Conservation (phyloP, 169 alveolate genomes). For the Theileria luwenshuni region DNA sequence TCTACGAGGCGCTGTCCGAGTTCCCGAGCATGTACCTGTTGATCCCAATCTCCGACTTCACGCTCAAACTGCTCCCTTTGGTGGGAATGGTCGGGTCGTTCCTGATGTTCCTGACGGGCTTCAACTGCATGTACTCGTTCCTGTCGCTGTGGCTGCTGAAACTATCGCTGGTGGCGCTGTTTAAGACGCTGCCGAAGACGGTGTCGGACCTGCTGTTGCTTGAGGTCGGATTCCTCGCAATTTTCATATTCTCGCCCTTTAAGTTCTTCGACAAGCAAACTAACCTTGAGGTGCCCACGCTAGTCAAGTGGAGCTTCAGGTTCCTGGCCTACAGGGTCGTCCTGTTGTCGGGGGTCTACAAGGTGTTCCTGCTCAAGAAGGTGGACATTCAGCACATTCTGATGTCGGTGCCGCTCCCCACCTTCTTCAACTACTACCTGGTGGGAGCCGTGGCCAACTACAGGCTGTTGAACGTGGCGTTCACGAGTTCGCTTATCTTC, state of each 20-base stretch:
- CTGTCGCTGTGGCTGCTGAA: conserved; percentile 35
- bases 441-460: not conserved
- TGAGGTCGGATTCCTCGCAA: conserved; percentile 56
- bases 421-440: conserved; percentile 20
- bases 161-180: conserved; percentile 32
- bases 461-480: not conserved
- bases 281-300: conserved; percentile 39
- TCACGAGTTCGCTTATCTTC: conserved; percentile 23
- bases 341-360: conserved; percentile 45
- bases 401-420: conserved; percentile 52
- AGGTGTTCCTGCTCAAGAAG: conserved; percentile 20
- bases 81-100: conserved; percentile 36
- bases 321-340: conserved; percentile 44
- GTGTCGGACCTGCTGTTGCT: conserved; percentile 53
- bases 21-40: conserved; percentile 22
- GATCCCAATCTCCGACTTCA: conserved; percentile 39
- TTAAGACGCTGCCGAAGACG: conserved; percentile 28
- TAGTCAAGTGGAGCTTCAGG: conserved; percentile 48
- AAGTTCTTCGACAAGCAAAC: conserved; percentile 28
- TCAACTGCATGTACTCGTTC: conserved; percentile 29
- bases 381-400: conserved; percentile 23
- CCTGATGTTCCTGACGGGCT: conserved; percentile 39
- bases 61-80: conserved; percentile 29
- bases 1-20: not conserved
- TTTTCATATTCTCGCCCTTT: conserved; percentile 55